Conservation (phyloP, 2,329 filamentous ascomycete genomes). For the Exophiala aquamarina region DNA sequence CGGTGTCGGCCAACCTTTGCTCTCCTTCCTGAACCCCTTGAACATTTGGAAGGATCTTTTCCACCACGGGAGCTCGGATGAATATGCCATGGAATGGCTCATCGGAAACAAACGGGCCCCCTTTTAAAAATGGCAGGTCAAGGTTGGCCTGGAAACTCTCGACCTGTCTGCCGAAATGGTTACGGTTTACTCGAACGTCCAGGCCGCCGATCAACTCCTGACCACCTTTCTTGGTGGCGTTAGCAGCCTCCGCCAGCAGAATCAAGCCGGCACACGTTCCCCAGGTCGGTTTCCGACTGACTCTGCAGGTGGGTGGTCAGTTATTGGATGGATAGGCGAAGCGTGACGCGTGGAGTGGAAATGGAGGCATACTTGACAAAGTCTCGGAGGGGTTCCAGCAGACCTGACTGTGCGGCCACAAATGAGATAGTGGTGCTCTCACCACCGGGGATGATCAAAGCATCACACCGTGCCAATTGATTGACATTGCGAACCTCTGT, state of each 20-base stretch:
- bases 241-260: conserved; percentile 82
- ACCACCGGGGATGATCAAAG: conserved; percentile 85
- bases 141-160: conserved; percentile 84
- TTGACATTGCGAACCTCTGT: conserved; percentile 75
- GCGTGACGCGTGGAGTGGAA: neutral
- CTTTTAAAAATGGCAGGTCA: conserved; percentile 67
- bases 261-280: conserved; percentile 96
- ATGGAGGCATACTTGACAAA: conserved; percentile 76
- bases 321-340: conserved; percentile 16
- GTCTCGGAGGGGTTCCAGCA: conserved; percentile 79
- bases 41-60: conserved; percentile 65
- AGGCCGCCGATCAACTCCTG: conserved; percentile 92
- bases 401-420: conserved; percentile 75
- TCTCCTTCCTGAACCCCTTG: conserved; percentile 54
- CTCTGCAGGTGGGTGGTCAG: conserved; percentile 45
- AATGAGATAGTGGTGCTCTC: conserved; percentile 93
- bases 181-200: conserved; percentile 85
- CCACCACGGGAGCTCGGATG: conserved; percentile 90
- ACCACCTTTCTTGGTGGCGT: conserved; percentile 83
- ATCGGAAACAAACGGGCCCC: conserved; percentile 12
- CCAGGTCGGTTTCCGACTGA: conserved; percentile 80
- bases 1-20: conserved; percentile 47
- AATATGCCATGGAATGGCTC: conserved; percentile 77
- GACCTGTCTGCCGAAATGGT: conserved; percentile 91
- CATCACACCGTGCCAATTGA: conserved; percentile 73